These are phyloP conservation scores for Zygotorulaspora danielsina DNA, from an alignment of 805 yeast species.

Conservation along the genomic window DNA sequence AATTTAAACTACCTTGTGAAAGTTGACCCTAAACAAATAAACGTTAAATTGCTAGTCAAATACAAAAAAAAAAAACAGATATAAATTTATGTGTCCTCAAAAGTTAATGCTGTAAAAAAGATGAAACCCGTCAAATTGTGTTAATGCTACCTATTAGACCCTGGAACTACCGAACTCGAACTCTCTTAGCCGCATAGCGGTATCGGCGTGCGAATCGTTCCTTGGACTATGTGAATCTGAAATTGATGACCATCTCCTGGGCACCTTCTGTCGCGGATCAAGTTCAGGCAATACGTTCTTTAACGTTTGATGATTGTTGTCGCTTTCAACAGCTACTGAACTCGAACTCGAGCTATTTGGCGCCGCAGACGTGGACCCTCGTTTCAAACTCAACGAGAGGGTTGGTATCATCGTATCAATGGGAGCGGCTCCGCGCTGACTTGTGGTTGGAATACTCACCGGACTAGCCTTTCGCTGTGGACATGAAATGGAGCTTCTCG, in stretches of 20 bases:
- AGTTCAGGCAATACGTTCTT: conserved; percentile 5
- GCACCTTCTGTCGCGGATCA: conserved; percentile 13
- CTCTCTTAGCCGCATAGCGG: conserved; percentile 1
- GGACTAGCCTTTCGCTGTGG: conserved; percentile 11
- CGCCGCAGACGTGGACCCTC: conserved; percentile 8
- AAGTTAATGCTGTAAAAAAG: too few species aligned
- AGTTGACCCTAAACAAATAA: too few species aligned
- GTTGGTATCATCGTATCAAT: conserved; percentile 9
- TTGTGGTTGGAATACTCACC: not conserved
- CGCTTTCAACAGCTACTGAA: conserved; percentile 5
- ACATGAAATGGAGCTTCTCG: conserved; percentile 8
- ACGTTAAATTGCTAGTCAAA: too few species aligned
- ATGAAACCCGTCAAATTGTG: too few species aligned
- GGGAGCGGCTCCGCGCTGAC: conserved; percentile 5
- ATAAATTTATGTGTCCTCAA: not conserved
- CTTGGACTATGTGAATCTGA: not conserved
- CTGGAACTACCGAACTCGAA: not conserved
- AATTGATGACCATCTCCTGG: conserved; percentile 12
- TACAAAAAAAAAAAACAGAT: not conserved
- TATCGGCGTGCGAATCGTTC: not conserved
- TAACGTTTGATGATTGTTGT: conserved; percentile 1
- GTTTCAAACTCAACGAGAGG: conserved; percentile 9
- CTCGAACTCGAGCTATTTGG: conserved; percentile 7
- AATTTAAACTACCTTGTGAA: too few species aligned
- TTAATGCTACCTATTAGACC: not conserved